Conservation (phyloP, 768 basidiomycete species). For the Hygrophorus pudorinus region DNA sequence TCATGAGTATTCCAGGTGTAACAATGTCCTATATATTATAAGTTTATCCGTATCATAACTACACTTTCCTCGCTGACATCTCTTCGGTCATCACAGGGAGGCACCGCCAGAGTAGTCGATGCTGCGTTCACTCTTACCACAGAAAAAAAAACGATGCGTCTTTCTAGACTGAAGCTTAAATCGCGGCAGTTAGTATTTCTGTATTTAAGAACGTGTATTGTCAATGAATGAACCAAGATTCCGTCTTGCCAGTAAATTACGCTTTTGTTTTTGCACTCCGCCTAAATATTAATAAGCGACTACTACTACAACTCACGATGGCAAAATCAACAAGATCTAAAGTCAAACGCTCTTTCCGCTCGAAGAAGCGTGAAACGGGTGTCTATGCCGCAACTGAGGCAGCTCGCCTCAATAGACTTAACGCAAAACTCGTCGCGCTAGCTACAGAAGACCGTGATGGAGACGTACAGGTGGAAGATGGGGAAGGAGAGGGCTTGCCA, state of each 20-base stretch:
- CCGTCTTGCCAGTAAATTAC: too few species aligned
- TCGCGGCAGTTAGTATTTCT: too few species aligned
- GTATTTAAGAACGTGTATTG: too few species aligned
- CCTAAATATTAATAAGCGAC: not conserved
- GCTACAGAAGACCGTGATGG: conserved; percentile 30
- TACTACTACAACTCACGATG: conserved; percentile 31
- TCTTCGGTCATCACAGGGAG: conserved; percentile 52
- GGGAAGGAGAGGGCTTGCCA: conserved; percentile 32
- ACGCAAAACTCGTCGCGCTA: conserved; percentile 48
- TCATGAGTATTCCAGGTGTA: conserved; percentile 51
- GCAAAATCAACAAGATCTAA: conserved; percentile 81
- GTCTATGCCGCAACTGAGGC: conserved; percentile 73
- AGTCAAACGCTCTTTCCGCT: conserved; percentile 66
- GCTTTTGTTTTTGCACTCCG: too few species aligned
- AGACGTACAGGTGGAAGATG: conserved; percentile 23
- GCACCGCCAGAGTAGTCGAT: conserved; percentile 40
- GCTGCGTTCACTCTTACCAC: not conserved
- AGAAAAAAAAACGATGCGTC: not conserved
- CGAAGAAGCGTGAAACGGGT: conserved; percentile 65
- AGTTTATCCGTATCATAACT: conserved; percentile 31
- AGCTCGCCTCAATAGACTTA: conserved; percentile 64
- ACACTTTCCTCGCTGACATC: conserved; percentile 13
- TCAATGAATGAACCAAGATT: too few species aligned
- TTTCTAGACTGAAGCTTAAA: not conserved
- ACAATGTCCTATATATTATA: conserved; percentile 95